Percentiles rank a stretch among this genome's conserved stretches.
phyloP scores from a whole-genome alignment of 805 yeast species.

The Candida pseudofarinosa region DNA sequence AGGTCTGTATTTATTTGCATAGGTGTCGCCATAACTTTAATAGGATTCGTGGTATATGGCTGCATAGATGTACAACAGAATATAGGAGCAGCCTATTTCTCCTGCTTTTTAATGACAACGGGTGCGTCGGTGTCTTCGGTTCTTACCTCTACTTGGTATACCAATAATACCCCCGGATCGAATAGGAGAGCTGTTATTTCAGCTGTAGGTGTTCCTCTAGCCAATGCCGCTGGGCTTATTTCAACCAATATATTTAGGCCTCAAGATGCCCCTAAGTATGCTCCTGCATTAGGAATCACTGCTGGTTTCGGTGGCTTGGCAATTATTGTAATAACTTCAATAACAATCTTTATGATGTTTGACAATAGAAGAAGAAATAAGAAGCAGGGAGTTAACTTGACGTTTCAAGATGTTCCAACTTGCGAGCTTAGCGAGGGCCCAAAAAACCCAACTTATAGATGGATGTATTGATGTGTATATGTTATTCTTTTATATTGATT shows the following conservation, averaged over 20 bases:
- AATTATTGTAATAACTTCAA: conserved; percentile 19
- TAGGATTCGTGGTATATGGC: conserved; percentile 46
- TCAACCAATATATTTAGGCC: conserved; percentile 30
- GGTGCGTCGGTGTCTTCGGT: conserved; percentile 49
- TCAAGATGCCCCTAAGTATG: conserved; percentile 28
- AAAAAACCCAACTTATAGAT: conserved; percentile 40
- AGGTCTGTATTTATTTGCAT: conserved; percentile 37
- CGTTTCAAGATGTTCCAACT: conserved; percentile 41
- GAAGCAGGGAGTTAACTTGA: conserved; percentile 34
- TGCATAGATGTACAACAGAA: conserved; percentile 37
- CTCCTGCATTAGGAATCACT: conserved; percentile 27
- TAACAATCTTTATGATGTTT: conserved; percentile 32
- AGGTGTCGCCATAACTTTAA: conserved; percentile 35
- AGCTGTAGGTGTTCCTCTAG: conserved; percentile 40
- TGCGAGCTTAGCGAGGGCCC: conserved; percentile 43
- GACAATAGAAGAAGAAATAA: conserved; percentile 42
- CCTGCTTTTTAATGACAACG: conserved; percentile 46
- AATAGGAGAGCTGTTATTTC: conserved; percentile 44
- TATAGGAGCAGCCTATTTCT: conserved; percentile 39
- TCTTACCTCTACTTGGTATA: conserved; percentile 48
- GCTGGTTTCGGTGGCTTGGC: conserved; percentile 29
- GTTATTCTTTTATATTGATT: neutral
- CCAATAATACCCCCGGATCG: conserved; percentile 45
- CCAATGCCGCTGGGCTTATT: conserved; percentile 29
- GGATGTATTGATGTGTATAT: conserved; percentile 33